Conservation (phyloP, 192 early-diverging fungal species). For the Glomus cerebriforme region DNA sequence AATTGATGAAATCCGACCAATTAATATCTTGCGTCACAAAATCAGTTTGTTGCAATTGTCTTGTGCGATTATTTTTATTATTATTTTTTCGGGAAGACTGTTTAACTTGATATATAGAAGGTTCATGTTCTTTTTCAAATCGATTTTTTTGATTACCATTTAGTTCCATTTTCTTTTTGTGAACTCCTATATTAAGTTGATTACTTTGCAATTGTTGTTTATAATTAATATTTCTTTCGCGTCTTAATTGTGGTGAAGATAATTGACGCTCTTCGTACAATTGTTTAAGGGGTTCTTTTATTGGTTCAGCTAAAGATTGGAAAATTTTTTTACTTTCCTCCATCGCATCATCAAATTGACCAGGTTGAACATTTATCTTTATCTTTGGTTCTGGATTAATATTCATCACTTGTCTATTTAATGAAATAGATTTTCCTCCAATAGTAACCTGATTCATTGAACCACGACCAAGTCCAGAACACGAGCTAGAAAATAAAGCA, state of each 20-base stretch:
- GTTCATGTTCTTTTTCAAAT: neutral
- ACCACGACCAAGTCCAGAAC: neutral
- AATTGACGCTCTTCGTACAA: neutral
- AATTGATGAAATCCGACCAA: neutral
- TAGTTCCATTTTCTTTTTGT: neutral
- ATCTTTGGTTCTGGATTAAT: neutral
- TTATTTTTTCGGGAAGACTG: too few relatives aligned
- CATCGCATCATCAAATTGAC: neutral
- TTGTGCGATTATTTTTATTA: too few relatives aligned
- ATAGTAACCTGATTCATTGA: neutral
- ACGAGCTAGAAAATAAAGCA: neutral
- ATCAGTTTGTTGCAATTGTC: neutral
- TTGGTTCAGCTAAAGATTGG: neutral
- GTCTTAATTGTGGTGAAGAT: neutral
- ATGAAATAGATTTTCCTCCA: neutral
- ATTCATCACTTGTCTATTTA: neutral
- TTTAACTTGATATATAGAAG: neutral
- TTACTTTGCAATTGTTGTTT: neutral
- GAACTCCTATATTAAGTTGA: neutral
- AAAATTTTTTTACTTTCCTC: neutral
- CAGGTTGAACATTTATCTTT: neutral
- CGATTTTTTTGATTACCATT: neutral
- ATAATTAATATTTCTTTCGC: neutral
- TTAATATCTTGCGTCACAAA: conserved; percentile 1
- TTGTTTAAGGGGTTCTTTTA: neutral